These are phyloP conservation scores for Wickerhamiella parazyma DNA, from an alignment of 805 yeast genomes.

Conservation along the genomic window DNA sequence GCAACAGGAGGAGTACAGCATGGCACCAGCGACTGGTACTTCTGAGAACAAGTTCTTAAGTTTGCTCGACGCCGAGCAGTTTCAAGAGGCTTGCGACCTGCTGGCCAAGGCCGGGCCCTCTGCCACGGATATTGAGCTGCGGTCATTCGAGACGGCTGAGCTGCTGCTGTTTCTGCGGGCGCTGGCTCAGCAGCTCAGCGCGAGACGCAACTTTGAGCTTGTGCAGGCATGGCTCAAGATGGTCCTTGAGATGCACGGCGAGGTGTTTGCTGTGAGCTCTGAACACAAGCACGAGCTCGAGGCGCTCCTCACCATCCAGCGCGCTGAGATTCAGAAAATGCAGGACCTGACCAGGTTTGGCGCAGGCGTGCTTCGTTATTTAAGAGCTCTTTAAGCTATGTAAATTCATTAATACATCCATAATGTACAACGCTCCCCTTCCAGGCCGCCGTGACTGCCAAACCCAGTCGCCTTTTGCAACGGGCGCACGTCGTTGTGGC, in stretches of 20 bases:
- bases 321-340: conserved; percentile 33
- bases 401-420: conserved; percentile 5
- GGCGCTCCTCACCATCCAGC: conserved; percentile 42
- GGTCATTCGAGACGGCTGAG: conserved; percentile 58
- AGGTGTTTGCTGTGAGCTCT: conserved; percentile 36
- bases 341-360: conserved; percentile 67
- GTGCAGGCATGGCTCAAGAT: conserved; percentile 68
- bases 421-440: conserved; percentile 6
- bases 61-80: conserved; percentile 22
- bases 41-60: not conserved
- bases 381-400: conserved; percentile 22
- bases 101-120: conserved; percentile 60
- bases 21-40: conserved; percentile 3
- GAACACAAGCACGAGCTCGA: conserved; percentile 35
- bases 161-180: conserved; percentile 54
- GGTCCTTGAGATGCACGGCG: conserved; percentile 70
- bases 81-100: conserved; percentile 37
- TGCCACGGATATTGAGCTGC: conserved; percentile 68
- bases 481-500: conserved; percentile 1
- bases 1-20: conserved; percentile 4
- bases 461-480: conserved; percentile 6
- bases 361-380: conserved; percentile 59
- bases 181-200: conserved; percentile 40
- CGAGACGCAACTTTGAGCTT: conserved; percentile 56
- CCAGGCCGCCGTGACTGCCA: conserved; percentile 1